phyloP scores from a whole-genome alignment of 2,329 filamentous ascomycete genomes.

The Beauveria brongniartii region DNA sequence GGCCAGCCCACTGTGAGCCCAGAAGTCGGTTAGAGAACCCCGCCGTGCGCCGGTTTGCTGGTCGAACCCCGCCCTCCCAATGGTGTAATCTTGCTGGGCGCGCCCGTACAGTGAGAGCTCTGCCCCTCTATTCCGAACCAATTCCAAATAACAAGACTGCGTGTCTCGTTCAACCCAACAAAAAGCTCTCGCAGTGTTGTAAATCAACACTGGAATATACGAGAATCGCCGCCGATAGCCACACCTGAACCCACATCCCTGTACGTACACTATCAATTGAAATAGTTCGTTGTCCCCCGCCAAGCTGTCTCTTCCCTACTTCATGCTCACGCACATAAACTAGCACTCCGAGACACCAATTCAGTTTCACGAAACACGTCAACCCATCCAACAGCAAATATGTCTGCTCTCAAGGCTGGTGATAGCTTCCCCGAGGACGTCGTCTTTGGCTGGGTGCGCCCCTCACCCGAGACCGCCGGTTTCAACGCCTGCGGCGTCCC shows the following conservation, averaged over 20 bases:
- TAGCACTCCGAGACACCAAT: neutral
- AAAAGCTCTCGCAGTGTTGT: neutral
- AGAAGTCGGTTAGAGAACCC: neutral
- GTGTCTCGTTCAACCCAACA: neutral
- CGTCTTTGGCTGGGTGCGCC: constrained; percentile 77
- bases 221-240: neutral
- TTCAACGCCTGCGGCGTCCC: constrained; percentile 74
- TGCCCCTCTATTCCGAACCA: constrained; percentile 1
- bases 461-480: constrained; percentile 57
- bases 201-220: neutral
- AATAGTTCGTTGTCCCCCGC: neutral
- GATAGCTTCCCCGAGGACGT: constrained; percentile 77
- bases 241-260: neutral
- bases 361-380: constrained; percentile 4
- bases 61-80: neutral
- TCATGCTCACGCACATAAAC: neutral
- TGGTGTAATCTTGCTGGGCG: constrained; percentile 1
- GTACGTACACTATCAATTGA: constrained; percentile 4
- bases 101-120: neutral
- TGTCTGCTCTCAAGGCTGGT: constrained; percentile 66
- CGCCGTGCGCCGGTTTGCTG: neutral
- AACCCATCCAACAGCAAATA: constrained; percentile 20
- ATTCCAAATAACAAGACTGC: constrained; percentile 9
- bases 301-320: neutral
- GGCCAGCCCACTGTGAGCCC: too few species aligned